A percentile compares a stretch with the other conserved stretches of the same genome.
These are phyloP conservation scores for Pseudozyma thailandica DNA, from an alignment of 1,284 basidiomycete species.

Conservation along the genomic window DNA sequence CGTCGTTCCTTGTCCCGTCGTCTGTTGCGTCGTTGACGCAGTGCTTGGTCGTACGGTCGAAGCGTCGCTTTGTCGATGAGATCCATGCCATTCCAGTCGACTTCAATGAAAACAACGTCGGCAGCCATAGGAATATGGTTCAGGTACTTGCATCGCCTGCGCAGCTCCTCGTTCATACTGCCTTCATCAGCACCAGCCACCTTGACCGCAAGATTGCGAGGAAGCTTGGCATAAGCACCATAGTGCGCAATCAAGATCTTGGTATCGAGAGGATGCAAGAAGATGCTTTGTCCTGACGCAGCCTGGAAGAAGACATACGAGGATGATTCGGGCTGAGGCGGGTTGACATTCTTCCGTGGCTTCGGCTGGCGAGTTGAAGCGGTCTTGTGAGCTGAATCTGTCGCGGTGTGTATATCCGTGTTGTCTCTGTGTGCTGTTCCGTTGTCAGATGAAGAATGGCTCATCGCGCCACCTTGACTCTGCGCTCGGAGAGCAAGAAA, in stretches of 20 bases:
- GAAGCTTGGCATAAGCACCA: constrained; percentile 83
- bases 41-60: constrained; percentile 58
- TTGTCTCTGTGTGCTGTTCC: constrained; percentile 7
- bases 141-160: constrained; percentile 94
- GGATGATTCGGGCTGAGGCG: constrained; percentile 56
- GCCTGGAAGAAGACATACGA: constrained; percentile 94
- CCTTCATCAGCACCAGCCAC: constrained; percentile 79
- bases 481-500: constrained; percentile 39
- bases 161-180: constrained; percentile 86
- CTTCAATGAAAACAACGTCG: constrained; percentile 93
- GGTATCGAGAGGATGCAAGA: constrained; percentile 94
- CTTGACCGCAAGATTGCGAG: constrained; percentile 80
- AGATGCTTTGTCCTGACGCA: constrained; percentile 88
- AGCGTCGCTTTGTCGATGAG: constrained; percentile 50
- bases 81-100: constrained; percentile 72
- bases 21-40: constrained; percentile 53
- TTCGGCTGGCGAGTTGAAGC: constrained; percentile 18
- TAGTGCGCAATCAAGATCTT: constrained; percentile 89
- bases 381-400: constrained; percentile 4
- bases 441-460: constrained; percentile 7
- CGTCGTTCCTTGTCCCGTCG: constrained; percentile 55
- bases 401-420: background rate
- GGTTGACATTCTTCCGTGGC: constrained; percentile 56
- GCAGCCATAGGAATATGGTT: constrained; percentile 89
- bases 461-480: constrained; percentile 27